Conservation (phyloP, 306 rosid genomes). For the Prunus dulcis region DNA sequence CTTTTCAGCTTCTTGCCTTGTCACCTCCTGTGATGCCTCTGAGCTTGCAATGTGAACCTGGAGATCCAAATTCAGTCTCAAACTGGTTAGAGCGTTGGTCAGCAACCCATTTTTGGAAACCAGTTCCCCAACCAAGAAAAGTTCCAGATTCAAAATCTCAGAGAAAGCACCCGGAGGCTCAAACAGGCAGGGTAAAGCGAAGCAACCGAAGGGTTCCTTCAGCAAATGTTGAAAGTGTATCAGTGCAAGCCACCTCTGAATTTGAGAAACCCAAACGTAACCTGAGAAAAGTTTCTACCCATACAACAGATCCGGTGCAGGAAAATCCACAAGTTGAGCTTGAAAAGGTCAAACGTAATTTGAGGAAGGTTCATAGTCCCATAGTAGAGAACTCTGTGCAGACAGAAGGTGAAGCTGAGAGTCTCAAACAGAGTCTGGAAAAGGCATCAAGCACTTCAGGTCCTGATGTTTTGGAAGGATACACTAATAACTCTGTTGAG, state of each 20-base stretch:
- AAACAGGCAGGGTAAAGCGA: slow-evolving; percentile 65
- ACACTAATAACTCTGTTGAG: slow-evolving; percentile 33
- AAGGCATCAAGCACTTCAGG: slow-evolving; percentile 40
- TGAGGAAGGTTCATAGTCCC: slow-evolving; percentile 92
- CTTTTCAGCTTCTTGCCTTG: slow-evolving; percentile 68
- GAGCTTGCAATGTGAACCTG: slow-evolving; percentile 62
- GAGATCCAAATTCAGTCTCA: slow-evolving; percentile 74
- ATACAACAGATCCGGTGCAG: slow-evolving; percentile 54
- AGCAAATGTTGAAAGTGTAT: slow-evolving; percentile 46
- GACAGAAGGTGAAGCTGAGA: slow-evolving; percentile 54
- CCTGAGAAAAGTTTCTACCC: slow-evolving; percentile 57
- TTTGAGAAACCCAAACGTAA: slow-evolving; percentile 80
- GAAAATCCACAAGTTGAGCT: slow-evolving; percentile 92
- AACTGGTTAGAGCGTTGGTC: slow-evolving; percentile 95
- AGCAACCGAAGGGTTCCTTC: slow-evolving; percentile 53
- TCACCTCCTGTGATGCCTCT: slow-evolving; percentile 65
- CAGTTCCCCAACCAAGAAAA: slow-evolving; percentile 74
- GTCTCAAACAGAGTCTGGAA: slow-evolving; percentile 49
- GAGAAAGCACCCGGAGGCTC: slow-evolving; percentile 68
- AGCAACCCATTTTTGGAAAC: slow-evolving; percentile 70
- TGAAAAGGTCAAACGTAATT: slow-evolving; percentile 88
- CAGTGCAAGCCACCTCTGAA: slow-evolving; percentile 61
- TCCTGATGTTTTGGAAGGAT: slow-evolving; percentile 42
- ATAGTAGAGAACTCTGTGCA: slow-evolving; percentile 55
- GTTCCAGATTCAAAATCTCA: slow-evolving; percentile 55